Evolutionary conservation across 331 rosid genomes (phyloP), one percentile per base, ranked within the genome.

Genomic region (Dryas integrifolia): DNA sequence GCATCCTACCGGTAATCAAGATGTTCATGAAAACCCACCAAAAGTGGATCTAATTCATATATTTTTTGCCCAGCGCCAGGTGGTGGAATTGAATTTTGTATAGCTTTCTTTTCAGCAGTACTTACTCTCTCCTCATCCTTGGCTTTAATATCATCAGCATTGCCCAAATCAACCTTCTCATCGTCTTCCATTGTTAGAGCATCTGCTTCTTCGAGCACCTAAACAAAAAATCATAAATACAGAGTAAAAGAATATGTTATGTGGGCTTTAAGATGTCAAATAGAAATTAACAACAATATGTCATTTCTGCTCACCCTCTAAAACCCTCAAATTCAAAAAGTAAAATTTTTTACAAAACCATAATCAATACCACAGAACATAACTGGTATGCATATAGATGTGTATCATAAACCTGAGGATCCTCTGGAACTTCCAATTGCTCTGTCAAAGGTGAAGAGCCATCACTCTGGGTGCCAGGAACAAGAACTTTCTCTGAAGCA

Each of bases 11-110:
- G 92, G 75, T 91, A 91, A 65, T 88, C 92, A 81, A 94, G 96
- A 84, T 94, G 98, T 18, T 41, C 58, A 6, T 79, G 84, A 65
- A 73, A 69, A 65, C 38, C 57, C 52, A 67, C 55, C 85, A 94
- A 82, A 62, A 59, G 30, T 73, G 96, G 80, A 85, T 94, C 97
- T 52, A 88, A 83, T 74, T 88, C 88, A 65, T 89, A 94, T 79
- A 94, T 94, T 76, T 60, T 88, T 80, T 88, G 65, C 80, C 98
- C 98, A 46, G 70, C 11, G 63, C 98, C 96, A 68, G 97, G 96
- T 64, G 87, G 85, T 56, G 96, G 87, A 83, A 94, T 79, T 69
- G 72, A 72, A 82, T 46, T 84, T 44, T 76, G 75, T 39, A 58
- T 81, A 41, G 75, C 78, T 48, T 83, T 82, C 58, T 61, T 77